Evolutionary conservation across 331 rosid genomes (phyloP).

Genomic region (Acacia concinna): DNA sequence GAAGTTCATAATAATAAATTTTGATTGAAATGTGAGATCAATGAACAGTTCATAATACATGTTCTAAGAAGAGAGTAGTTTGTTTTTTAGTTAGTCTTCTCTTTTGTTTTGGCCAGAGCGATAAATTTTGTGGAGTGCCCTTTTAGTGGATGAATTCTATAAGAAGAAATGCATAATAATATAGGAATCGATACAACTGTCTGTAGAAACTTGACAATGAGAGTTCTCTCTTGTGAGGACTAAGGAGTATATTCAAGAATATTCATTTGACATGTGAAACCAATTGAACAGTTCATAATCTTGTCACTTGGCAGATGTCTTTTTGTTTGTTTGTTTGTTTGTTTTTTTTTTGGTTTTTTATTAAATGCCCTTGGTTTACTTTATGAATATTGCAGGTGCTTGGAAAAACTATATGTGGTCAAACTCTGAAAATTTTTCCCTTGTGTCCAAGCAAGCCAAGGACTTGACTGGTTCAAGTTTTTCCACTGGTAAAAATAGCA

Average conservation of each 20-base stretch:
- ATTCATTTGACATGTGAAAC: neutral
- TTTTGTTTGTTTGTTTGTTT: too few species aligned
- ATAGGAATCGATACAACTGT: neutral
- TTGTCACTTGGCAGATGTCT: neutral
- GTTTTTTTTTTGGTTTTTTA: too few species aligned
- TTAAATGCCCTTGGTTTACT: neutral
- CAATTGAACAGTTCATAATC: slow-evolving; percentile 18
- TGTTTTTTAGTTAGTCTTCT: too few species aligned
- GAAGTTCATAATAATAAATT: too few species aligned
- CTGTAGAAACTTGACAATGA: slow-evolving; percentile 25
- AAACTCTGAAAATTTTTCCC: slow-evolving; percentile 36
- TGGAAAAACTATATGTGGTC: slow-evolving; percentile 45
- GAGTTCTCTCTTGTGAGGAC: slow-evolving; percentile 6
- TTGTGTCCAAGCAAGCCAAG: slow-evolving; percentile 42
- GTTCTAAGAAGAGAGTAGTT: too few species aligned
- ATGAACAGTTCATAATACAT: too few species aligned
- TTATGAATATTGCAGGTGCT: slow-evolving; percentile 37
- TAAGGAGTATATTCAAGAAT: slow-evolving; percentile 21
- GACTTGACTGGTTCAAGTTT: slow-evolving; percentile 41
- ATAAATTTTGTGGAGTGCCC: neutral
- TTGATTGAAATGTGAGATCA: too few species aligned
- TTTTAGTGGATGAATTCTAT: neutral
- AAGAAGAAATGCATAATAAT: slow-evolving; percentile 17
- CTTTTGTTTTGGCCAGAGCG: slow-evolving; percentile 2
- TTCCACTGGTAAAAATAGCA: slow-evolving; percentile 29